Conservation (phyloP, 148 eudicot species). For the Chenopodium album region DNA sequence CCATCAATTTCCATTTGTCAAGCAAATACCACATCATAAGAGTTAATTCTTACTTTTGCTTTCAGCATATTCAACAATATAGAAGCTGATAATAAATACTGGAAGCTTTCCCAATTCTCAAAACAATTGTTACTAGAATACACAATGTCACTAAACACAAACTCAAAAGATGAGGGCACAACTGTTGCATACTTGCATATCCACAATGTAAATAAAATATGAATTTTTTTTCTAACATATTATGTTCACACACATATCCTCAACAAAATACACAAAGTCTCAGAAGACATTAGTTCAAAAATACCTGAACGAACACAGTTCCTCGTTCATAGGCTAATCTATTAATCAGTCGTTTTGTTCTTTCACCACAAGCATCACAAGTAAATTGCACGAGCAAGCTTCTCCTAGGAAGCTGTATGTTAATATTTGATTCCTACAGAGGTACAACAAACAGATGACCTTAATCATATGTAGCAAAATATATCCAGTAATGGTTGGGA, state of each 20-base stretch:
- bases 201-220: neutral
- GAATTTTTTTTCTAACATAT: neutral
- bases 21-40: neutral
- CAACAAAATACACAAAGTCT: neutral
- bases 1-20: neutral
- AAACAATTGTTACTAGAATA: neutral
- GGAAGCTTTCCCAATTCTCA: neutral
- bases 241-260: neutral
- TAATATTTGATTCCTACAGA: constrained; percentile 58
- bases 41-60: neutral
- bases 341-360: constrained; percentile 72
- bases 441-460: neutral
- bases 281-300: neutral
- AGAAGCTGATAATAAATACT: neutral
- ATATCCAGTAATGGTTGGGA: neutral
- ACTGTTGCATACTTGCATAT: neutral
- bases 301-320: constrained; percentile 94
- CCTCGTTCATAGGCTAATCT: constrained; percentile 92
- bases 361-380: constrained; percentile 77
- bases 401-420: constrained; percentile 82
- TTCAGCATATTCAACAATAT: neutral
- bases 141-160: neutral
- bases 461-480: neutral
- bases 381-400: constrained; percentile 83
- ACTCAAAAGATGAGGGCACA: neutral